Evolutionary conservation across 352 stramenopile genomes (phyloP), one percentile per base, ranked within the genome.

Genomic region (Pythium guiyangense): DNA sequence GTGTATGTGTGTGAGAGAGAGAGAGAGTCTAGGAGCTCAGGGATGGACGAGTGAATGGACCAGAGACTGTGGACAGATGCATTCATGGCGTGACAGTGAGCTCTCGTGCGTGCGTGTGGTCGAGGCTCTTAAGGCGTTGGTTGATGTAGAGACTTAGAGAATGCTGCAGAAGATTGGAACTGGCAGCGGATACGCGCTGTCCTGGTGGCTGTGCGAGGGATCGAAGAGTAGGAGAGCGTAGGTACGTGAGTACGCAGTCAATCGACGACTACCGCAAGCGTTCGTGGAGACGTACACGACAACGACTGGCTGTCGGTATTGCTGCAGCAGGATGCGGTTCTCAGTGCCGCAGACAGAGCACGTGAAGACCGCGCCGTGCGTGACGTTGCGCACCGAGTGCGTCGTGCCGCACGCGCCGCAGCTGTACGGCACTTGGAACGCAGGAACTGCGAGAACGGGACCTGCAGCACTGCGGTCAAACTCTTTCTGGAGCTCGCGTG

Each of bases 131-230:
- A 37, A 12, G 8, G 31, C 8, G n/a, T n/a, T n/a, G n/a, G 31
- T 11, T 37, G 25, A 15, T 34, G 37, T 25, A 42, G 31, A 29
- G 34, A 14, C 15, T 22, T 49, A 64, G 50, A 64, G 31, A 20
- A 89, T 73, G 57, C 31, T 71, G 68, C 81, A 91, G 46, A 91
- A 71, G 47, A 91, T 60, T 14, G 81, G 81, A 35, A 91, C 68
- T 34, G 81, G 81, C 11, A 91, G 46, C 49, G 78, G 79, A 34
- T 74, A 73, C 44, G 52, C 60, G 15, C 52, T 61, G 2, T 64
- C 70, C n/a, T 63, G 79, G 39, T 45, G 40, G 51, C 8, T 35
- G n/a, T 12, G 31, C 8, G 6, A 37, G 31, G 2, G 3, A 6
- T 20, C 31, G 50, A n/a, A 10, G 34, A 31, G 50, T 25, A 52